Base-by-base conservation (phyloP, 78 protist genomes). In the Dictyostelium brefeldianum region DNA sequence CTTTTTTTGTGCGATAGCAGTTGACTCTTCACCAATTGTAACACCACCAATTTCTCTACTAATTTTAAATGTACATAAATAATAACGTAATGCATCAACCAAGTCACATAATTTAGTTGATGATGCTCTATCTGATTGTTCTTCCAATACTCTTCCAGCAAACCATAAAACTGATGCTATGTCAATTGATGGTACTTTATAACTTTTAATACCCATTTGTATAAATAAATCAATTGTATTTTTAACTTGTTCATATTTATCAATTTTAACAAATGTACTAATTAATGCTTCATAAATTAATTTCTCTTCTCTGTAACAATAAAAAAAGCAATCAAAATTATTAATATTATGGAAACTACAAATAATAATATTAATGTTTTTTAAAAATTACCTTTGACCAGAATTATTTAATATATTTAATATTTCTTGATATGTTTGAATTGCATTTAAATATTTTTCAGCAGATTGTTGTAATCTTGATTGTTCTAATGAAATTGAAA, bases 11-110 rank as follows among this genome's bases (percentile, higher is more conserved):
- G 92, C 77, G 2, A 64, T 36, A 9, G 92, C 82, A 7, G 92
- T 79, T 36, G 92, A 77, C 10, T 85, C 92, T 51, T 74, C 82
- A 11, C 69, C 69, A 69, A 85, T 69, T 17, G 77, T 51, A 0
- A 85, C 83, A 31, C 92, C 92, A 29, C 92, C 92, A 48, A 77
- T 77, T 65, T 85, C 92, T 62, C 92, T 54, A 25, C 77, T 41
- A 48, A 85, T 85, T 59, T 85, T 85, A 25, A 85, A 74, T 77
- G 92, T 85, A 77, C 92, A 85, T 6, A 85, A 41, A 64, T 85
- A 85, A 70, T 85, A 85, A 12, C 92, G 74, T 10, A 85, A 81
- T 47, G 92, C 77, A 62, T 85, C 92, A 8, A 85, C 92, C 4
- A 77, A 10, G 50, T 85, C 92, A 51, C 92, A 85, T 5, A 85